A percentile compares a stretch with the other conserved stretches of the same genome.
Evolutionary conservation across 805 yeast species (phyloP).

Genomic region (Ogataea sp.): DNA sequence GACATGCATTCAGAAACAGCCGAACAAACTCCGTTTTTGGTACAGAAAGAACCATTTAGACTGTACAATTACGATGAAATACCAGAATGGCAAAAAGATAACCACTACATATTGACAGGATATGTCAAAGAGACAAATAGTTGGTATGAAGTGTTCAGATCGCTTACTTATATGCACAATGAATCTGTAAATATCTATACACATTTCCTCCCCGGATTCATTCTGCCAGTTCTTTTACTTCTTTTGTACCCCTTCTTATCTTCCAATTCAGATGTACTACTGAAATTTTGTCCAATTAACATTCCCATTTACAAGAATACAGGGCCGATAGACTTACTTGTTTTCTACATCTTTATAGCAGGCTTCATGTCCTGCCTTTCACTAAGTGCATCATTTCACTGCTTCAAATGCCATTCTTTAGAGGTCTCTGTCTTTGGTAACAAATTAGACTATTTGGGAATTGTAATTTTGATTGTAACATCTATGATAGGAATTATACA

Average conservation of each 20-base stretch:
- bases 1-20: not conserved
- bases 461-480: slow-evolving; percentile 40
- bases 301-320: slow-evolving; percentile 11
- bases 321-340: not conserved
- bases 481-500: slow-evolving; percentile 32
- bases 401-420: slow-evolving; percentile 41
- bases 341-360: not conserved
- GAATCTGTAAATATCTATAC: slow-evolving; percentile 46
- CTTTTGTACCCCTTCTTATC: not conserved
- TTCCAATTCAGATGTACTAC: slow-evolving; percentile 8
- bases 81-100: slow-evolving; percentile 50
- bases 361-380: slow-evolving; percentile 39
- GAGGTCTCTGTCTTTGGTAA: slow-evolving; percentile 36
- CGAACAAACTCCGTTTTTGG: not conserved
- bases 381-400: slow-evolving; percentile 43
- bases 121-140: slow-evolving; percentile 42
- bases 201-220: slow-evolving; percentile 39
- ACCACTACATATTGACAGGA: slow-evolving; percentile 41
- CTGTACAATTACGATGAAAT: slow-evolving; percentile 32
- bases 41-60: not conserved
- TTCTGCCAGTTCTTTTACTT: slow-evolving; percentile 14
- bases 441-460: slow-evolving; percentile 48
- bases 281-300: slow-evolving; percentile 16
- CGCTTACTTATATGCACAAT: slow-evolving; percentile 40
- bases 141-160: slow-evolving; percentile 27